Conservation (phyloP, 495 filamentous ascomycete species). For the Trichodelitschia bisporula region DNA sequence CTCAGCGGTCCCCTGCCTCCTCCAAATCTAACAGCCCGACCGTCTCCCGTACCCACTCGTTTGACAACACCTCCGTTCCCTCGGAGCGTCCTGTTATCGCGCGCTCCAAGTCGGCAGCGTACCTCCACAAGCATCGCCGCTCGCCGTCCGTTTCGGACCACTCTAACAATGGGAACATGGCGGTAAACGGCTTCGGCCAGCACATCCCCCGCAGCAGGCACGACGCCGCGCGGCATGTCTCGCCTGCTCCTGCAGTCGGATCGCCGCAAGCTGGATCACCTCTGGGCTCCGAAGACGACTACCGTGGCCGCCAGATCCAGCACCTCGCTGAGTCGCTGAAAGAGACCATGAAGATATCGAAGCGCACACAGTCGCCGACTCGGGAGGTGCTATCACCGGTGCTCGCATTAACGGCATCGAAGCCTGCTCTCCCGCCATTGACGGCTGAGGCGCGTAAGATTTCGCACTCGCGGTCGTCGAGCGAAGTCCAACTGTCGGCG, state of each 20-base stretch:
- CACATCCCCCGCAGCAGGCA: too few relatives aligned
- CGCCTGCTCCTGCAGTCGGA: constrained; percentile 55
- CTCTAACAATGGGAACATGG: constrained; percentile 23
- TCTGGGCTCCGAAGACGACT: constrained; percentile 63
- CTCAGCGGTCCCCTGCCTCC: constrained; percentile 53
- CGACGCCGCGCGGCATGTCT: too few relatives aligned
- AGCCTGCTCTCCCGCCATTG: constrained; percentile 20
- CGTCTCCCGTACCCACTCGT: constrained; percentile 29
- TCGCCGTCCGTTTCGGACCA: constrained; percentile 28
- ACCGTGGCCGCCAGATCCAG: constrained; percentile 33
- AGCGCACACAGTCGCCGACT: constrained; percentile 14
- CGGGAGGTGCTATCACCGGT: too few relatives aligned
- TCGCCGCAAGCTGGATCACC: constrained; percentile 74
- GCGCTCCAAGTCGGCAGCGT: constrained; percentile 54
- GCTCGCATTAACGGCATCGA: too few relatives aligned
- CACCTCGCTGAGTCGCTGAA: constrained; percentile 48
- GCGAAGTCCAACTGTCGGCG: constrained; percentile 29
- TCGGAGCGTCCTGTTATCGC: constrained; percentile 10
- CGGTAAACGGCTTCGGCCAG: too few relatives aligned
- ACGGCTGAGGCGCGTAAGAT: constrained; percentile 37
- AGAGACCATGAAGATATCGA: constrained; percentile 16
- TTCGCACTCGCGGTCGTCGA: constrained; percentile 62
- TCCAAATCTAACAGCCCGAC: constrained; percentile 38
- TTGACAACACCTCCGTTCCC: constrained; percentile 20
- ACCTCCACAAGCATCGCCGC: constrained; percentile 42